Evolutionary conservation across 1,139 yeast species (phyloP), one percentile per base, ranked within the genome.

Genomic region (Suzukiozyma palmioleophila): DNA sequence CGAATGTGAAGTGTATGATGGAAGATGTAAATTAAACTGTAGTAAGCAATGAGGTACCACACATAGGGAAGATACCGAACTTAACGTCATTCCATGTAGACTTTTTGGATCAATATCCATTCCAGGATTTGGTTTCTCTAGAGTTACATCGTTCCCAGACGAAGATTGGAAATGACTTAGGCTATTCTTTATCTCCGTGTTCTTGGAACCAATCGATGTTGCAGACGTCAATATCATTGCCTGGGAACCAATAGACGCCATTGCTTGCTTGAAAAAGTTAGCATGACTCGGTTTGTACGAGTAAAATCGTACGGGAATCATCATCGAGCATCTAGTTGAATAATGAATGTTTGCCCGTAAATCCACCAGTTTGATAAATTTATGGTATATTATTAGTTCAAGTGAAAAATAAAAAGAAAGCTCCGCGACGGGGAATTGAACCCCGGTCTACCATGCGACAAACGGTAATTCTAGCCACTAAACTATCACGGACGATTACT

Each of bases 11-110:
- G 96, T 88, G 36, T 81, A 74, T 6, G 95, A 84, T 0, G 96
- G 96, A 22, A 81, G 64, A 60, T 86, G 95, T 39, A 89, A 66
- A 54, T 88, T 89, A 62, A 89, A 88, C 52, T 85, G 92, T 2
- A 89, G 56, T 41, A 86, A 59, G 1, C 95, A 94, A 11, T 65
- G 64, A 0, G 96, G 96, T 39, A 73, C 69, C 26, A 86, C 75
- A 1, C 94, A 79, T 11, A 89, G 62, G 1, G 96, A 87, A 13
- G 87, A 77, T 31, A 86, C 87, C 0, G 95, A 85, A 2, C 95
- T 83, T 3, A 89, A 64, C 0, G 96, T 86, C 69, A 86, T 79
- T 1, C 96, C 97, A 51, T 77, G 82, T 36, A 67, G 22, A 26
- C 29, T 26, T 18, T 7, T 18, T 4, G 22, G 22, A 18, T 18